phyloP scores from a whole-genome alignment of 2,329 filamentous ascomycete genomes.

The Microdochium paspali region DNA sequence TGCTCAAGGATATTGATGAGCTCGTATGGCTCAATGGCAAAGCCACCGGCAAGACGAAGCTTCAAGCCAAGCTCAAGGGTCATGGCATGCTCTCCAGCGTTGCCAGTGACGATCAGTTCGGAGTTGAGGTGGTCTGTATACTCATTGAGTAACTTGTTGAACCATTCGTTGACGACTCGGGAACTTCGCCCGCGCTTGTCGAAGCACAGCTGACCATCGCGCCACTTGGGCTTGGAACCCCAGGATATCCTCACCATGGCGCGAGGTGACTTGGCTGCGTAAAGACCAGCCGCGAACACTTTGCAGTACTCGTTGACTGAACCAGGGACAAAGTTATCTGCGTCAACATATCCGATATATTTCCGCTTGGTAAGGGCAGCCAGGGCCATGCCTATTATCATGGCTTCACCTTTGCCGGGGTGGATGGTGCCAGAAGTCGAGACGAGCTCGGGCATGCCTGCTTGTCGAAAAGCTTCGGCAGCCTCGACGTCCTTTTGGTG shows the following conservation, averaged over 20 bases:
- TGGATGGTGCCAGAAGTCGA: conserved; percentile 10
- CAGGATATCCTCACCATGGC: conserved; percentile 23
- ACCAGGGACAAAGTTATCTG: conserved; percentile 19
- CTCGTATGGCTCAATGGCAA: conserved; percentile 23
- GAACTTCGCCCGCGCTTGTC: conserved; percentile 18
- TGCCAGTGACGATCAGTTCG: conserved; percentile 19
- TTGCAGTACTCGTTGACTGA: conserved; percentile 22
- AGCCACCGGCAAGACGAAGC: conserved; percentile 18
- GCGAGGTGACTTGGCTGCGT: conserved; percentile 10
- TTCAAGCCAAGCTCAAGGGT: conserved; percentile 23
- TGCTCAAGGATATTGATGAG: conserved; percentile 17
- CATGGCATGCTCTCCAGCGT: conserved; percentile 24
- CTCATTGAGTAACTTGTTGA: conserved; percentile 15
- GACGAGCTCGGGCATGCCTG: conserved; percentile 14
- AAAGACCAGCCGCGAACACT: conserved; percentile 19
- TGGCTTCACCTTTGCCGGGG: conserved; percentile 21
- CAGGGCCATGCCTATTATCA: conserved; percentile 20
- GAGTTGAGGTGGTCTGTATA: conserved; percentile 1
- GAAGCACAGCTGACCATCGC: conserved; percentile 13
- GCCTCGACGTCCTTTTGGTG: conserved; percentile 18
- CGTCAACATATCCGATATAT: conserved; percentile 23
- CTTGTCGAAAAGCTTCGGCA: conserved; percentile 10
- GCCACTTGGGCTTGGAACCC: conserved; percentile 20
- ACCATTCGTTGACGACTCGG: conserved; percentile 18
- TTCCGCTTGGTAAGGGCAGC: conserved; percentile 10